Conservation (phyloP, 352 stramenopile species). For the Globisporangium ultimum region DNA sequence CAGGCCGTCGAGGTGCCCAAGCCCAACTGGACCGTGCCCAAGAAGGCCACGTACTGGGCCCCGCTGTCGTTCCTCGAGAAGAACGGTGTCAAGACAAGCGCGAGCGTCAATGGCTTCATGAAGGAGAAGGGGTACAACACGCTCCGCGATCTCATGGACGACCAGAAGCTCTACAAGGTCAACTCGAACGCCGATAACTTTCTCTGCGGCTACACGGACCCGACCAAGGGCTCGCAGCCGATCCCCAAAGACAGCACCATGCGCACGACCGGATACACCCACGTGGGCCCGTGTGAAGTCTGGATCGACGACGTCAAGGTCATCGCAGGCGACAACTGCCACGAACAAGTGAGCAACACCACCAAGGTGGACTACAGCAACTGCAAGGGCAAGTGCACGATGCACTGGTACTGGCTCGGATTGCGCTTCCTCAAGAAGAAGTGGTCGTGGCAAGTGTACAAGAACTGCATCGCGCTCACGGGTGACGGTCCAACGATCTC, state of each 20-base stretch:
- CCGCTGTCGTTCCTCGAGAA: conserved; percentile 31
- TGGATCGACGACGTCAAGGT: conserved; percentile 51
- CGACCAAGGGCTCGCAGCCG: conserved; percentile 10
- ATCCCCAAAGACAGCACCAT: conserved; percentile 25
- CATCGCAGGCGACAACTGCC: conserved; percentile 40
- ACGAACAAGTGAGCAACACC: conserved; percentile 19
- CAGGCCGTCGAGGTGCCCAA: conserved; percentile 14
- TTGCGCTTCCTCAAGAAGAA: conserved; percentile 42
- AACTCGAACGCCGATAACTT: conserved; percentile 16
- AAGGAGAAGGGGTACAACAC: conserved; percentile 15
- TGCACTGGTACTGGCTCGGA: conserved; percentile 58
- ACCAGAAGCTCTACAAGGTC: conserved; percentile 17
- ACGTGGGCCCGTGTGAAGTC: conserved; percentile 56
- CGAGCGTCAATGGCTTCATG: conserved; percentile 15
- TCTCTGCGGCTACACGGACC: conserved; percentile 15
- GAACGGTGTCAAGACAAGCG: conserved; percentile 20
- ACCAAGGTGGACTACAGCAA: conserved; percentile 43
- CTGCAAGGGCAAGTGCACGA: conserved; percentile 36
- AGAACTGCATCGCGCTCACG: conserved; percentile 35
- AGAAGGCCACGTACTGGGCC: conserved; percentile 16
- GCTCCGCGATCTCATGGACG: conserved; percentile 19
- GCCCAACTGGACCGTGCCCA: conserved; percentile 14
- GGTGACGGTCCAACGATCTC: conserved; percentile 14
- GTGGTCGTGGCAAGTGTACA: conserved; percentile 68
- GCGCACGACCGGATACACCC: conserved; percentile 48